Base-by-base conservation (phyloP, 1,139 yeast species). In the Kurtzmaniella quercitrusa region DNA sequence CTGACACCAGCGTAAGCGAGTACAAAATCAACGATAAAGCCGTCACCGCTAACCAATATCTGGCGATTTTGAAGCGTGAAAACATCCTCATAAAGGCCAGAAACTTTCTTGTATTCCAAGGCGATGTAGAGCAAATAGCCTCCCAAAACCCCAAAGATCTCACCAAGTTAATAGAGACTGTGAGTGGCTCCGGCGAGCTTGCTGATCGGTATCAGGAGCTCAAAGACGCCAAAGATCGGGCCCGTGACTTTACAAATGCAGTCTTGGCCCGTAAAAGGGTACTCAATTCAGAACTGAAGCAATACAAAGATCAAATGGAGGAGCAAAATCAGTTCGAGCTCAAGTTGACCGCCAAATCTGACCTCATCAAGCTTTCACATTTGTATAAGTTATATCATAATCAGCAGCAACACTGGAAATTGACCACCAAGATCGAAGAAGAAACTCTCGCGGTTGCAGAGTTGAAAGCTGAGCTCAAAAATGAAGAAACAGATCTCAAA, bases 91-190 rank as follows among this genome's bases (percentile, higher is more conserved):
- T 90, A 51, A 88, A 87, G 58, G 97, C 97, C 1, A 79, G 91
- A 56, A 91, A 94, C 62, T 93, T 93, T 58, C 67, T 93, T 50
- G 98, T 94, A 14, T 91, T 93, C 60, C 98, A 93, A 67, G 98
- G 98, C 45, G 98, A 93, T 59, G 95, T 93, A 40, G 98, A 93
- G 60, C 85, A 85, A 53, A 83, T 93, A 42, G 98, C 98, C 0
- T 77, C 95, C 2, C 96, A 91, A 59, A 81, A 93, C 0, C 81
- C 98, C 0, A 65, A 66, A 38, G 96, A 89, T 40, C 70, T 93
- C 48, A 80, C 95, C 2, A 74, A 68, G 41, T 65, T 91, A 50
- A 69, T 94, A 44, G 99, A 93, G 62, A 82, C 81, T 21, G 81
- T 93, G 24, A 85, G 95, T 49, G 96, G 97, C 0, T 85, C 96